These are phyloP conservation scores for Candida pseudofarinosa DNA, from an alignment of 805 yeast genomes.

Conservation along the genomic window DNA sequence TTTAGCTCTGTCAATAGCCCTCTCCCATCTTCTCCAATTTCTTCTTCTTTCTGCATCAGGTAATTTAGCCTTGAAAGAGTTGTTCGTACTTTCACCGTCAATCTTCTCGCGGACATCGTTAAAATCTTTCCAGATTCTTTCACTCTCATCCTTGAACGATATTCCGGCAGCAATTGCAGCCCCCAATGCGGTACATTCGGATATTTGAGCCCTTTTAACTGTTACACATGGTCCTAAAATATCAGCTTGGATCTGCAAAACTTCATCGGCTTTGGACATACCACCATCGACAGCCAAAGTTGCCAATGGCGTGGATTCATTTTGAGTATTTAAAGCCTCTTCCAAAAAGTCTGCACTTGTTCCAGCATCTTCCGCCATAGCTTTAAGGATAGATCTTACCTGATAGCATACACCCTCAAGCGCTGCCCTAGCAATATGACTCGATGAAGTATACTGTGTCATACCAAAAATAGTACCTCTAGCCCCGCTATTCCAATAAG, in stretches of 20 bases:
- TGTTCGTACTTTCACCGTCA: constrained; percentile 23
- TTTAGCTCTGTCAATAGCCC: constrained; percentile 73
- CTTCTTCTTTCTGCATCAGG: constrained; percentile 56
- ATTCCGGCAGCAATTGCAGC: constrained; percentile 96
- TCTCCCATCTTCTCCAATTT: constrained; percentile 76
- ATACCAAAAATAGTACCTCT: constrained; percentile 91
- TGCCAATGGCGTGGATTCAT: constrained; percentile 44
- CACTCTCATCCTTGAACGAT: constrained; percentile 41
- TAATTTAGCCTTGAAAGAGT: constrained; percentile 39
- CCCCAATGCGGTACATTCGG: constrained; percentile 93
- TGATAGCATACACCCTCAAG: constrained; percentile 94
- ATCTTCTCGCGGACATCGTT: constrained; percentile 56
- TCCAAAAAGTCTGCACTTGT: constrained; percentile 56
- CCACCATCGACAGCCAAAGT: constrained; percentile 88
- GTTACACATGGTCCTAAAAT: constrained; percentile 83
- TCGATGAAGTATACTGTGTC: constrained; percentile 87
- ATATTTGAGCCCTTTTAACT: constrained; percentile 73
- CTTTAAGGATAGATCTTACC: constrained; percentile 82
- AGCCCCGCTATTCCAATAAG: constrained; percentile 92
- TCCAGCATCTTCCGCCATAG: constrained; percentile 85
- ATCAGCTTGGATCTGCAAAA: constrained; percentile 92
- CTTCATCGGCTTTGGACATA: constrained; percentile 85
- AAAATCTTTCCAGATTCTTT: constrained; percentile 70
- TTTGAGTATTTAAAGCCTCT: constrained; percentile 42
- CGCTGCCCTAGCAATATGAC: constrained; percentile 92